Percentiles rank a stretch among this genome's conserved stretches.
Evolutionary conservation across 371 early-diverging fungal species (phyloP).

Genomic region (Lichtheimia corymbifera): DNA sequence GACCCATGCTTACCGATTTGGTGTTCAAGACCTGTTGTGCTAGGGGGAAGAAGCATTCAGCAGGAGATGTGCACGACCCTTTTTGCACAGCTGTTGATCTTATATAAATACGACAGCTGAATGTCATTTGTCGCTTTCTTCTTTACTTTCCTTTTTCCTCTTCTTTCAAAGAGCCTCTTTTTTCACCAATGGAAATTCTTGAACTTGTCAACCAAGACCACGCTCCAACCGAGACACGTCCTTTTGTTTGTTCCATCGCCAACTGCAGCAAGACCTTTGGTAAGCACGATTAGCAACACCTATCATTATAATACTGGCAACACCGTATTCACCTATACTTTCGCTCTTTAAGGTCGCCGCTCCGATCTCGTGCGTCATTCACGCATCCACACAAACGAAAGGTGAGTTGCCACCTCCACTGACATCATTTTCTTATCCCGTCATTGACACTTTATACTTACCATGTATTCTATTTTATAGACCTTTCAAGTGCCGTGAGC

Average conservation of each 20-base stretch:
- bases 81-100: constrained; percentile 12
- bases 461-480: constrained; percentile 22
- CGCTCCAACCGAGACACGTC: constrained; percentile 16
- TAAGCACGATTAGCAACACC: not conserved
- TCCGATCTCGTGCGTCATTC: constrained; percentile 80
- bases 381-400: constrained; percentile 78
- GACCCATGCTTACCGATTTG: constrained; percentile 10
- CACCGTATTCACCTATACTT: no score
- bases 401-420: constrained; percentile 16
- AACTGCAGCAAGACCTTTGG: constrained; percentile 23
- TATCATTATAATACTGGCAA: no score
- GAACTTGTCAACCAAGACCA: constrained; percentile 25
- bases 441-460: not conserved
- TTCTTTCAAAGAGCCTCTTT: constrained; percentile 1
- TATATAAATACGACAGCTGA: constrained; percentile 14
- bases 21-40: constrained; percentile 5
- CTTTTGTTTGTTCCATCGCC: constrained; percentile 17
- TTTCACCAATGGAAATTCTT: constrained; percentile 18
- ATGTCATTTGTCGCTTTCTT: not conserved
- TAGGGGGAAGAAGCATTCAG: not conserved
- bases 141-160: constrained; percentile 12
- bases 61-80: constrained; percentile 18
- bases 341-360: constrained; percentile 31
- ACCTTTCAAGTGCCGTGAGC: constrained; percentile 67
- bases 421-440: not conserved